phyloP scores from a whole-genome alignment of 2,329 filamentous ascomycete genomes.

The Clathrospora elynae region DNA sequence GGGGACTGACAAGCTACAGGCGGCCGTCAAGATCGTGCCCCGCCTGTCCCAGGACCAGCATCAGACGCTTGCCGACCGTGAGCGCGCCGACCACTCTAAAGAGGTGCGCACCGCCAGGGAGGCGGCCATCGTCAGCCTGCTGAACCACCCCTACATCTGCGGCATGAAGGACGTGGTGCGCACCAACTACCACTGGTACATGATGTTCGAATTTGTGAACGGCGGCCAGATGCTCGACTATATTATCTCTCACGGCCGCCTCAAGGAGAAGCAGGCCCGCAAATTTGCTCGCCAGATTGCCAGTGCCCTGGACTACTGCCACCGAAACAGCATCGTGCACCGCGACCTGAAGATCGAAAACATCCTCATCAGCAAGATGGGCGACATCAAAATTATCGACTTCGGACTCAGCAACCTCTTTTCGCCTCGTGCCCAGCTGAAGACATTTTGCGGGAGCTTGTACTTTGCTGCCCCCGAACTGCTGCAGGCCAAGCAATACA shows the following conservation, averaged over 20 bases:
- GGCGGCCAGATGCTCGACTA: constrained; percentile 99
- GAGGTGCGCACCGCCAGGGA: constrained; percentile 94
- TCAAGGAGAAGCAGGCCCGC: constrained; percentile 97
- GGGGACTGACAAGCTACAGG: constrained; percentile 57
- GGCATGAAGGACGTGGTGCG: constrained; percentile 93
- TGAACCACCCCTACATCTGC: constrained; percentile 95
- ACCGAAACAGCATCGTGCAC: constrained; percentile 97
- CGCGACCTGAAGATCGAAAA: constrained; percentile 98
- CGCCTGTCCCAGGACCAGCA: constrained; percentile 87
- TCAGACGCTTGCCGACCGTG: constrained; percentile 71
- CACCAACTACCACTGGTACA: constrained; percentile 99
- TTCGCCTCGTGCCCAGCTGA: constrained; percentile 79
- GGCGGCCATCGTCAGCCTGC: constrained; percentile 91
- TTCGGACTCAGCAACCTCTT: constrained; percentile 98
- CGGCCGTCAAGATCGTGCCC: constrained; percentile 96
- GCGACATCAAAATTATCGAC: constrained; percentile 99
- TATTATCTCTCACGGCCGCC: constrained; percentile 95
- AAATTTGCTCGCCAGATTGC: constrained; percentile 98
- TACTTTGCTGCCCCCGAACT: constrained; percentile 98
- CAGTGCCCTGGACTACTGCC: constrained; percentile 94
- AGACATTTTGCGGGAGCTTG: constrained; percentile 96
- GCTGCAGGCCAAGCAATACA: constrained; percentile 91
- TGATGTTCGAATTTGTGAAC: constrained; percentile 99
- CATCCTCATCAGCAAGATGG: constrained; percentile 97
- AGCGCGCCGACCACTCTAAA: constrained; percentile 93